Base-by-base conservation (phyloP, 139 green algal species). In the Nannochloris sp. region DNA sequence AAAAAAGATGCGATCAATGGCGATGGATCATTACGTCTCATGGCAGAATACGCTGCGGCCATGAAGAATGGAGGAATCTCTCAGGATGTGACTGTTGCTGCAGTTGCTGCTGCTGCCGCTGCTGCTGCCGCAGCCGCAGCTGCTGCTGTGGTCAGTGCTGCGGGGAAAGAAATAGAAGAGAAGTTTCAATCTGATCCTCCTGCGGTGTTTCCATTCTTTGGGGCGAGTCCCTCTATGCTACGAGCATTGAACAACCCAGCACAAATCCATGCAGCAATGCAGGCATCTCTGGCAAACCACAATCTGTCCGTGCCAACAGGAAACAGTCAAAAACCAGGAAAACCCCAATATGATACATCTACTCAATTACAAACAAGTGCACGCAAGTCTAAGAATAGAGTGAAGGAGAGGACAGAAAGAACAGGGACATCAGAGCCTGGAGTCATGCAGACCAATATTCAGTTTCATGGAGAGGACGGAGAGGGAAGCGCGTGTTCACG, bases 121-220 rank as follows among this genome's bases (percentile, higher is more conserved):
- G 82, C 82, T 0, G 83, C 83, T 0, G 83, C 83, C 2, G 78
- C 83, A 11, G 83, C 81, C 1, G 83, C 83, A 0, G 81, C 81
- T 5, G 81, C 83, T 3, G 82, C 85, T 0, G 85, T 91, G 19
- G 80, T 92, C 48, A 76, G 81, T 4, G 79, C 82, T 5, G 85
- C 85, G 3, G 78, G 80, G 0, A 63, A 81, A 49, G 66, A 86
- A 50, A 74, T 91, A 9, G 78, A 89, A 51, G 76, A 70, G 0
- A 71, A 82, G 64, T 64, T 91, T 62, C 75, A 89, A 57, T 74
- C 69, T 10, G 67, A 69, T 34, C 83, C 85, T 9, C 85, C 83
- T 4, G 59, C 67, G 49, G 76, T 79, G 15, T 92, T 90, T 50
- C 85, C 84, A 27, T 91, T 90, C 68, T 91, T 85, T 64, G 82